These are phyloP conservation scores for Chaetomium fimeti DNA, from an alignment of 495 filamentous ascomycete genomes.

Conservation along the genomic window DNA sequence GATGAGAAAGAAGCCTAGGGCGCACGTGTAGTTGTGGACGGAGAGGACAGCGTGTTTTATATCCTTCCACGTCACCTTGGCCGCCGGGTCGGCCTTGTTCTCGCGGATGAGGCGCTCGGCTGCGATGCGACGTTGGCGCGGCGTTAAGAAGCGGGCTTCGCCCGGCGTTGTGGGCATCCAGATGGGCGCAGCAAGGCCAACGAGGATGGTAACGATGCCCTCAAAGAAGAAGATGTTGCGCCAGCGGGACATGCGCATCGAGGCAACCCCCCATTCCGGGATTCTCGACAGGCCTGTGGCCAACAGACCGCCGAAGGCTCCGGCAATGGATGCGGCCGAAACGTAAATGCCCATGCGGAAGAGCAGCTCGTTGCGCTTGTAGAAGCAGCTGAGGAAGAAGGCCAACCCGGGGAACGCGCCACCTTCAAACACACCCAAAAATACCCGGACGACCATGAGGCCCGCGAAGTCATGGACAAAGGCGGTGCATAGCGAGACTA, in stretches of 20 bases:
- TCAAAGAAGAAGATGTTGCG: slow-evolving; percentile 68
- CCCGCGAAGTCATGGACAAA: slow-evolving; percentile 46
- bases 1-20: slow-evolving; percentile 50
- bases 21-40: slow-evolving; percentile 51
- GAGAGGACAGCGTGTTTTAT: slow-evolving; percentile 41
- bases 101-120: slow-evolving; percentile 43
- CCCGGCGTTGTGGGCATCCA: slow-evolving; percentile 56
- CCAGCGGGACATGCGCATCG: slow-evolving; percentile 54
- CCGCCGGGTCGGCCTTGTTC: slow-evolving; percentile 36
- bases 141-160: slow-evolving; percentile 51
- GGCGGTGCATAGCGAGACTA: slow-evolving; percentile 46
- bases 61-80: slow-evolving; percentile 41
- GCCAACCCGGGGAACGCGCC: slow-evolving; percentile 58
- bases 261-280: slow-evolving; percentile 47
- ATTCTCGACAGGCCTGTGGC: slow-evolving; percentile 54
- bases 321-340: slow-evolving; percentile 55
- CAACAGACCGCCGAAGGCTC: slow-evolving; percentile 57
- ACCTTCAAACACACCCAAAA: slow-evolving; percentile 55
- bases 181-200: slow-evolving; percentile 49
- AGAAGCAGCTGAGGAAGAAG: slow-evolving; percentile 58
- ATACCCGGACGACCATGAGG: slow-evolving; percentile 43
- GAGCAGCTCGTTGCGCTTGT: slow-evolving; percentile 55
- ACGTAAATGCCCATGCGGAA: slow-evolving; percentile 59
- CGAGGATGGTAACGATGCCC: slow-evolving; percentile 55
- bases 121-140: slow-evolving; percentile 50